These are phyloP conservation scores for Trichoderma asperelloides DNA, from an alignment of 495 filamentous ascomycete species.

Conservation along the genomic window DNA sequence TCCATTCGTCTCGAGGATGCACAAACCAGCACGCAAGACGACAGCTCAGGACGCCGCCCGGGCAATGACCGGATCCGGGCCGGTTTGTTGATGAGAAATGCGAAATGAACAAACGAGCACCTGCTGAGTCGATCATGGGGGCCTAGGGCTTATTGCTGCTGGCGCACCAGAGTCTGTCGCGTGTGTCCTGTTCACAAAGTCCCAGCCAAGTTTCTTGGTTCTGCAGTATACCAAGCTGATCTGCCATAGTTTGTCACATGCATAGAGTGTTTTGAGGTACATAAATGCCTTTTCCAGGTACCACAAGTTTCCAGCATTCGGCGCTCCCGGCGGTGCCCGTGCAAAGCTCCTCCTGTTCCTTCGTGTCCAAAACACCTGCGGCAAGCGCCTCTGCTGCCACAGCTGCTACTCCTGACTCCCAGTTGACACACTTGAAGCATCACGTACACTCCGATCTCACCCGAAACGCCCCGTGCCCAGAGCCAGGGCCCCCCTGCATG, in stretches of 20 bases:
- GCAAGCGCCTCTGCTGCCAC: background rate
- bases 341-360: background rate
- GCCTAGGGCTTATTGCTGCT: background rate
- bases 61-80: background rate
- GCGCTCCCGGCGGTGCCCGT: background rate
- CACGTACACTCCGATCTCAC: background rate
- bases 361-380: background rate
- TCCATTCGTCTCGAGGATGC: background rate
- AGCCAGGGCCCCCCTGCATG: background rate
- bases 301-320: no score
- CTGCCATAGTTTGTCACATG: no score
- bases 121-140: constrained; percentile 1
- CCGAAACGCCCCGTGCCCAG: background rate
- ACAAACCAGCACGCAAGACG: background rate
- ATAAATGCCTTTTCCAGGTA: no score
- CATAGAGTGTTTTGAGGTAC: no score
- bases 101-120: background rate
- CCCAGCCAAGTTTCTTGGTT: background rate
- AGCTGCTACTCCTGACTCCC: background rate
- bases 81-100: background rate
- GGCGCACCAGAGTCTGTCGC: background rate
- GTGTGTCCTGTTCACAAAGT: background rate
- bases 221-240: background rate
- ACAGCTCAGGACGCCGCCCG: background rate
- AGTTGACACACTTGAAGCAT: constrained; percentile 3